Conservation (phyloP, 2,329 filamentous ascomycete species). For the Rhytidhysteron rufulum region DNA sequence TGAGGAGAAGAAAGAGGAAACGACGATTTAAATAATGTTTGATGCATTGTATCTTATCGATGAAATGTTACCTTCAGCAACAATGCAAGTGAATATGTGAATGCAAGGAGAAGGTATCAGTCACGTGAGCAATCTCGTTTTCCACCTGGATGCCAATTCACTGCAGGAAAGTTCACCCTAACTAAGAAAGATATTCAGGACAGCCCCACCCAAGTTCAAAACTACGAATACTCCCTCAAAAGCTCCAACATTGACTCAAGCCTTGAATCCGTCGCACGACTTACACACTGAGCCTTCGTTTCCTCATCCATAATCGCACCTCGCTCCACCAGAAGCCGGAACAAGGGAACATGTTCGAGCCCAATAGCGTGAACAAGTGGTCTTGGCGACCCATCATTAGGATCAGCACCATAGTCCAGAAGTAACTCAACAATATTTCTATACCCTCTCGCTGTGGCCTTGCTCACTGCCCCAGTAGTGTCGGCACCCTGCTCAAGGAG, state of each 20-base stretch:
- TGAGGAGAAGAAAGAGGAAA: too few relatives aligned
- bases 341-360: not conserved
- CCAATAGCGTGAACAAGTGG: constrained; percentile 1
- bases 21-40: too few relatives aligned
- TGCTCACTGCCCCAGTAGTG: not conserved
- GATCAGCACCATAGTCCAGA: not conserved
- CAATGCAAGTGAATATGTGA: too few relatives aligned
- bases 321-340: not conserved
- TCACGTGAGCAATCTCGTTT: too few relatives aligned
- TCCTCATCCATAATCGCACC: not conserved
- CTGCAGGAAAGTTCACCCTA: too few relatives aligned
- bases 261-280: not conserved
- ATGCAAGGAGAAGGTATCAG: too few relatives aligned
- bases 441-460: not conserved
- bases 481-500: constrained; percentile 1
- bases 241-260: not conserved
- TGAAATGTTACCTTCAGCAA: too few relatives aligned
- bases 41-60: too few relatives aligned
- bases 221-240: not conserved
- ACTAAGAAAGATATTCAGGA: too few relatives aligned
- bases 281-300: not conserved
- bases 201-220: too few relatives aligned
- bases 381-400: not conserved
- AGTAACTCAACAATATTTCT: not conserved
- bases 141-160: too few relatives aligned